Evolutionary conservation across 176 grass and related monocot genomes (phyloP).

Genomic region (Cocos nucifera): DNA sequence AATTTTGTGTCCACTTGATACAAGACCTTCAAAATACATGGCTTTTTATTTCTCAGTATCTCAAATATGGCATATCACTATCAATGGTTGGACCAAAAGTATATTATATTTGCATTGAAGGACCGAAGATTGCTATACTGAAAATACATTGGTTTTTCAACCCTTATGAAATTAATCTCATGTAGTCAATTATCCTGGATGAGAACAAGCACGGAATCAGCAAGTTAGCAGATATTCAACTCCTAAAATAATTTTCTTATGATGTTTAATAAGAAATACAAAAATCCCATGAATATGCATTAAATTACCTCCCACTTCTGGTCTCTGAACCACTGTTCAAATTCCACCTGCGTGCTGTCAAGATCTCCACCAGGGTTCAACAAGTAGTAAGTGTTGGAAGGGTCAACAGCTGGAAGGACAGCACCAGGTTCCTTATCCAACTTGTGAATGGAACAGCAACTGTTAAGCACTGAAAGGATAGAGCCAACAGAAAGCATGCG

Average conservation of each 20-base stretch:
- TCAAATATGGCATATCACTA: no score
- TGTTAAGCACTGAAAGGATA: slow-evolving; percentile 41
- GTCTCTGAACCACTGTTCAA: slow-evolving; percentile 46
- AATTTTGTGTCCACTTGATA: no score
- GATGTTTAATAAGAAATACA: slow-evolving; percentile 2
- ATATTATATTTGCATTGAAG: no score
- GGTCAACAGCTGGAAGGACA: slow-evolving; percentile 59
- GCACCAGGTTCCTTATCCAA: slow-evolving; percentile 12
- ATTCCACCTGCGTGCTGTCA: slow-evolving; percentile 45
- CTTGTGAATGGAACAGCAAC: slow-evolving; percentile 25
- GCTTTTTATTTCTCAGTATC: no score
- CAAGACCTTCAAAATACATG: no score
- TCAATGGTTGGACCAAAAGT: no score
- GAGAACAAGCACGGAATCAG: no score
- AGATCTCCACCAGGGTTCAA: slow-evolving; percentile 77
- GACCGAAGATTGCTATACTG: no score
- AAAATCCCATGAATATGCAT: background rate
- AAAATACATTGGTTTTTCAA: no score
- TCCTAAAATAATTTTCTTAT: slow-evolving; percentile 4
- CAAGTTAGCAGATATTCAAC: background rate
- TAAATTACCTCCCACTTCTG: slow-evolving; percentile 61
- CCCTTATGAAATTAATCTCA: no score
- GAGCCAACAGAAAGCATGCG: slow-evolving; percentile 70
- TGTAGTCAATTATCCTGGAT: no score
- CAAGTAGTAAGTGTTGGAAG: slow-evolving; percentile 58